Conservation (phyloP, 176 grass and related monocot species). For the Aechmea fasciata region DNA sequence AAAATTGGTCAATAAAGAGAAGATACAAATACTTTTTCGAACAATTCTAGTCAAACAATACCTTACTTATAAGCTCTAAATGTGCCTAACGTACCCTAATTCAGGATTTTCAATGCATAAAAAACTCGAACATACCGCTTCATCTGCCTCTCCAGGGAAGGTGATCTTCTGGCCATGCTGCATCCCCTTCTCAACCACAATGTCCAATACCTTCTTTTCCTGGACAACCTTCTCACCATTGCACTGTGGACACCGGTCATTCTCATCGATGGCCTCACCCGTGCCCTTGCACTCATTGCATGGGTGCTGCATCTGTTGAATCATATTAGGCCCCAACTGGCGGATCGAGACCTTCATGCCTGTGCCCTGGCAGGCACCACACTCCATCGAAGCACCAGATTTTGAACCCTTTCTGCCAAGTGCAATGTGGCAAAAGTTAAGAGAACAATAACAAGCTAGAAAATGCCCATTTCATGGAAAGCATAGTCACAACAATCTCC, state of each 20-base stretch:
- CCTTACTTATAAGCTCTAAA: too few species aligned
- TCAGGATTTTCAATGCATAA: not conserved
- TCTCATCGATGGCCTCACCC: constrained; percentile 68
- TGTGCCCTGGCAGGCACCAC: constrained; percentile 51
- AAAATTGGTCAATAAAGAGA: too few species aligned
- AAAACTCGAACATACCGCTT: constrained; percentile 33
- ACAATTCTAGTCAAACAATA: too few species aligned
- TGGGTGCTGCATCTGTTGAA: constrained; percentile 83
- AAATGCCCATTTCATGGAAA: too few species aligned
- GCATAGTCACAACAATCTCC: too few species aligned
- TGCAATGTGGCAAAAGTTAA: not conserved
- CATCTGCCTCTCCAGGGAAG: constrained; percentile 80
- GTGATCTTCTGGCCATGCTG: constrained; percentile 68
- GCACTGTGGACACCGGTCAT: constrained; percentile 71
- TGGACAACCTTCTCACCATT: constrained; percentile 71
- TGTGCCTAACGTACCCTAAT: not conserved
- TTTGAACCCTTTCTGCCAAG: constrained; percentile 72
- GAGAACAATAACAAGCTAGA: not conserved
- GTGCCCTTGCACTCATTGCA: constrained; percentile 78
- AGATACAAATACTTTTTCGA: too few species aligned
- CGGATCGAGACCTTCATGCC: constrained; percentile 65
- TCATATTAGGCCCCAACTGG: constrained; percentile 71
- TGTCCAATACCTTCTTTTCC: constrained; percentile 78
- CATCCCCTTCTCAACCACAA: constrained; percentile 62
- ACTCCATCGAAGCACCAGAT: constrained; percentile 58